phyloP scores from a whole-genome alignment of 2,329 filamentous ascomycete genomes.

The Fusarium pseudonygamai region DNA sequence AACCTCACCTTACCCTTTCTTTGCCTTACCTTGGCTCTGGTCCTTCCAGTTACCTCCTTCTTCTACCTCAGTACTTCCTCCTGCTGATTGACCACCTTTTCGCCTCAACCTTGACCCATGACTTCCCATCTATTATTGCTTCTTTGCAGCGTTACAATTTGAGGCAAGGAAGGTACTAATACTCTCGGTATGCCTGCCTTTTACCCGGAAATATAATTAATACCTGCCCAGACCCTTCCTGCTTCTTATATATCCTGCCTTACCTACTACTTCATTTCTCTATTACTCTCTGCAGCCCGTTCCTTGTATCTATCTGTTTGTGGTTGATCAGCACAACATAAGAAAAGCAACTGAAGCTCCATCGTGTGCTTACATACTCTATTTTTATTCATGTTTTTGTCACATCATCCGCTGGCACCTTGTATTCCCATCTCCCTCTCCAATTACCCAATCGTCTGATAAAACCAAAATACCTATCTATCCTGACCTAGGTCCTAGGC shows the following conservation, averaged over 20 bases:
- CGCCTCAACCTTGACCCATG: constrained; percentile 10
- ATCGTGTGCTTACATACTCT: background rate
- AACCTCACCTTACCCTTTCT: background rate
- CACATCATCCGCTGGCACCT: background rate
- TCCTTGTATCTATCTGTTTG: background rate
- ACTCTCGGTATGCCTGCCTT: background rate
- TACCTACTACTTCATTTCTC: background rate
- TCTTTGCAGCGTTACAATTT: constrained; percentile 1
- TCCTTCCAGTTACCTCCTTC: background rate
- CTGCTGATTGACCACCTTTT: constrained; percentile 7
- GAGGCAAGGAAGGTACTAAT: background rate
- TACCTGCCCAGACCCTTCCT: constrained; percentile 7
- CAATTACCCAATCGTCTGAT: background rate
- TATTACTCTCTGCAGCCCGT: background rate
- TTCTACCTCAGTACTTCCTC: background rate
- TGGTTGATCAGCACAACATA: background rate
- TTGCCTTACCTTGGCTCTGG: background rate
- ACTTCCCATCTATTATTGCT: constrained; percentile 20
- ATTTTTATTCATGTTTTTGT: background rate
- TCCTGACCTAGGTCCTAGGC: background rate
- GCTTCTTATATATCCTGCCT: background rate
- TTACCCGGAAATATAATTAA: constrained; percentile 23
- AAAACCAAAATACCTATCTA: background rate
- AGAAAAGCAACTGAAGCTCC: background rate
- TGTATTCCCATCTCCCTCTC: background rate